phyloP scores from a whole-genome alignment of 2,329 filamentous ascomycete genomes.

The Cercospora brassicicola region DNA sequence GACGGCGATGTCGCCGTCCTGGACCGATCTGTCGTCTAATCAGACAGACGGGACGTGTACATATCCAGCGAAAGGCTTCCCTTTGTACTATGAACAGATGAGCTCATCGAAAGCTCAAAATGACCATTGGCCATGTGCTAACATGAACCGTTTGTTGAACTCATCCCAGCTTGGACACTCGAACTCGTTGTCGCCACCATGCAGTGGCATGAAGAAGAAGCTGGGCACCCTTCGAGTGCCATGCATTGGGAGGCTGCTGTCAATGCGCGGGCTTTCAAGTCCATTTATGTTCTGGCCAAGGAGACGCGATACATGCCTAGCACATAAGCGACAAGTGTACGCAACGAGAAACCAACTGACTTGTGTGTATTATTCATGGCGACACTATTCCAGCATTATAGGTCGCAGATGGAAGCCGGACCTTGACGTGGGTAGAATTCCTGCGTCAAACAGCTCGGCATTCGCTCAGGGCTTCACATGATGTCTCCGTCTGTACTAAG shows the following conservation, averaged over 20 bases:
- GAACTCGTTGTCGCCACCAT: not conserved
- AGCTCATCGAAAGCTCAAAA: not conserved
- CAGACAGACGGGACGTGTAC: constrained; percentile 14
- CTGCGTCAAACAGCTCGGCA: not conserved
- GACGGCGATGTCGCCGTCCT: constrained; percentile 27
- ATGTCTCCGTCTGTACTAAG: not conserved
- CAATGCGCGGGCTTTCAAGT: not conserved
- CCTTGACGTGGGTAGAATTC: not conserved
- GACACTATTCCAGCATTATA: not conserved
- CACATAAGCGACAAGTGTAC: not conserved
- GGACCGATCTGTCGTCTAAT: constrained; percentile 22
- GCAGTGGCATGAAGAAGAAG: not conserved
- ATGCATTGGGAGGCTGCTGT: not conserved
- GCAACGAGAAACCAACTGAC: not conserved
- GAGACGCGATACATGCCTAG: not conserved
- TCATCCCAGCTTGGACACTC: not conserved
- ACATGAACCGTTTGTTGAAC: not conserved
- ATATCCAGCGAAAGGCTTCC: constrained; percentile 13
- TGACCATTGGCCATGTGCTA: not conserved
- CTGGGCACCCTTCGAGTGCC: not conserved
- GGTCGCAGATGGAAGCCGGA: not conserved
- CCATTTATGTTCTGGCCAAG: not conserved
- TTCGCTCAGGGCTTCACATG: not conserved
- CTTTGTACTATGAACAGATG: constrained; percentile 5
- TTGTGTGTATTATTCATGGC: not conserved